A percentile compares a stretch with the other conserved stretches of the same genome.
These are phyloP conservation scores for Gleditsia sinensis DNA, from an alignment of 306 rosid species.

Conservation along the genomic window DNA sequence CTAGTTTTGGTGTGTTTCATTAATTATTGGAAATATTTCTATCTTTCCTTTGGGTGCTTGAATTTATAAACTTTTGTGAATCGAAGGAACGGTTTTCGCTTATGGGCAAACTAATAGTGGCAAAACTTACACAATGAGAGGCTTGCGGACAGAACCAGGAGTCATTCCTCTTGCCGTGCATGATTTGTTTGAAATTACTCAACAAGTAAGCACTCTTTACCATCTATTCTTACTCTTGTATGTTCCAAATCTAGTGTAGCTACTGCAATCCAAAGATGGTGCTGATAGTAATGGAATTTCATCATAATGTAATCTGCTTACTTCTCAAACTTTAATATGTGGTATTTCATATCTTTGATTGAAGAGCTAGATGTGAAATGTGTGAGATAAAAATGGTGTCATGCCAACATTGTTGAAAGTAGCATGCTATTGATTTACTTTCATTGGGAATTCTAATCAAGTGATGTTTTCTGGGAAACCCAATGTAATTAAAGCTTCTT, in stretches of 20 bases:
- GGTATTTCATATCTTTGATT: slow-evolving; percentile 11
- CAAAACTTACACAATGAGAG: slow-evolving; percentile 91
- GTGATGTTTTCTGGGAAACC: background rate
- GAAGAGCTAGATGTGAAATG: slow-evolving; percentile 3
- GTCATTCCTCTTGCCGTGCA: slow-evolving; percentile 88
- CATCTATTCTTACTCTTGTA: background rate
- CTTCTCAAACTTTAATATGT: background rate
- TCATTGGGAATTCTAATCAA: background rate
- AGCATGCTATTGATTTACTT: background rate
- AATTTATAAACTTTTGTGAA: slow-evolving; percentile 15
- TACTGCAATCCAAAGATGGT: background rate
- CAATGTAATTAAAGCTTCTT: slow-evolving; percentile 6
- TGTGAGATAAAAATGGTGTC: background rate
- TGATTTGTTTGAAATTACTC: slow-evolving; percentile 65
- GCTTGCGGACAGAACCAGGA: slow-evolving; percentile 71
- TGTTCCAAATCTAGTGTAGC: background rate
- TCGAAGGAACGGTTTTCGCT: slow-evolving; percentile 89
- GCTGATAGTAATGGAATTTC: background rate
- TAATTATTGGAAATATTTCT: background rate
- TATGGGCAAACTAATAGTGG: slow-evolving; percentile 98
- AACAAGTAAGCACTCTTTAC: slow-evolving; percentile 49
- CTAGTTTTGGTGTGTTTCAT: background rate
- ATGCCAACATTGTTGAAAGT: background rate
- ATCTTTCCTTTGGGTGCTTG: background rate
- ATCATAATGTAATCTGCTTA: background rate